Conservation (phyloP, 2,329 filamentous ascomycete genomes). For the Seiridium unicorne region DNA sequence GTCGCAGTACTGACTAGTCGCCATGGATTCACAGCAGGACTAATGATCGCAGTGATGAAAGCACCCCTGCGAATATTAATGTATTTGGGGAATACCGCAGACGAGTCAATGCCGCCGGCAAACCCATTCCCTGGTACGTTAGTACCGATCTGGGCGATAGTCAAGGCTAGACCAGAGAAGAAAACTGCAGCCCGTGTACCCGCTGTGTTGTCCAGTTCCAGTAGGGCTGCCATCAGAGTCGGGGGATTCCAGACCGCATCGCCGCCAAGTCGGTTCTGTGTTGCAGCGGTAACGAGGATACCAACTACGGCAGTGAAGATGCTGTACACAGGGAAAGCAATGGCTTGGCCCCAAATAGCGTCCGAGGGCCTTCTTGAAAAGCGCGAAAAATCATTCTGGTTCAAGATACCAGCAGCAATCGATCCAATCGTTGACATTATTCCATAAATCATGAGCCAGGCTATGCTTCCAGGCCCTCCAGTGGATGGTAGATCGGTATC, state of each 20-base stretch:
- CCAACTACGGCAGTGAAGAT: conserved; percentile 23
- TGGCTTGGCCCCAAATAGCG: conserved; percentile 20
- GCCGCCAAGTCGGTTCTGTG: conserved; percentile 18
- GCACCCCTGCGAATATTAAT: conserved; percentile 5
- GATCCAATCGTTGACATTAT: conserved; percentile 29
- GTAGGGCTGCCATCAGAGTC: conserved; percentile 16
- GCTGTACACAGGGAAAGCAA: conserved; percentile 20
- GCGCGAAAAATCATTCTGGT: conserved; percentile 29
- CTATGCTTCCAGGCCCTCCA: not conserved
- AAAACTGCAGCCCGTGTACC: conserved; percentile 16
- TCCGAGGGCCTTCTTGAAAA: conserved; percentile 21
- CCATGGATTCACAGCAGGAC: conserved; percentile 7
- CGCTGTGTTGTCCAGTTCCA: conserved; percentile 19
- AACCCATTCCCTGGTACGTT: conserved; percentile 24
- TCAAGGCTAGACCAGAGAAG: conserved; percentile 19
- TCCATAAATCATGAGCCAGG: conserved; percentile 25
- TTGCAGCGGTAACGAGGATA: conserved; percentile 26
- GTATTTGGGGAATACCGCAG: not conserved
- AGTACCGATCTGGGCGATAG: conserved; percentile 23
- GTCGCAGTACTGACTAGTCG: conserved; percentile 2
- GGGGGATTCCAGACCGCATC: conserved; percentile 1
- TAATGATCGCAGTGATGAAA: conserved; percentile 4
- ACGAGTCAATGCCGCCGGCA: conserved; percentile 10
- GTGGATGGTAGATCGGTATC: conserved; percentile 7
- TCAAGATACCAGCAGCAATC: conserved; percentile 27